phyloP scores from a whole-genome alignment of 352 stramenopile genomes.

The Phytophthora kernoviae region DNA sequence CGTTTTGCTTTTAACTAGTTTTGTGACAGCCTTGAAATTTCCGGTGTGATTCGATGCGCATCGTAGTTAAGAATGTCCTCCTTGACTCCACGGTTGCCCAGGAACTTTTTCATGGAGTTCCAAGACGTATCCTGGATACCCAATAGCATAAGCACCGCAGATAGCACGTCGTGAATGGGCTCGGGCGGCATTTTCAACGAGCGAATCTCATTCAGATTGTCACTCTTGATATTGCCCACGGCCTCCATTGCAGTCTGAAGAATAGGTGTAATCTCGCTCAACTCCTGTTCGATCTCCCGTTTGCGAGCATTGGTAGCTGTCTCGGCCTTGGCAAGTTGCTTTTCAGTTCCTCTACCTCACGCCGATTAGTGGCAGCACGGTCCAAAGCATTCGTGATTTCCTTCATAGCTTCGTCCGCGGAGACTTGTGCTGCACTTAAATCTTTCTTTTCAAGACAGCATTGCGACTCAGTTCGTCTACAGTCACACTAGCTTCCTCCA shows the following conservation, averaged over 20 bases:
- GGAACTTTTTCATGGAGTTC: conserved; percentile 97
- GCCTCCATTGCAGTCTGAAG: conserved; percentile 92
- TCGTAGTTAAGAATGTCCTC: conserved; percentile 98
- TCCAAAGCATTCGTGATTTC: conserved; percentile 95
- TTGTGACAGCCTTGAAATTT: conserved; percentile 92
- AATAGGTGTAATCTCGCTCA: conserved; percentile 91
- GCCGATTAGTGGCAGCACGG: conserved; percentile 84
- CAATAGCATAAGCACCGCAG: conserved; percentile 94
- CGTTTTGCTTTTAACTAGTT: conserved; percentile 93
- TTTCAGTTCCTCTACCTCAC: conserved; percentile 93
- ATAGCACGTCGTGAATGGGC: conserved; percentile 95
- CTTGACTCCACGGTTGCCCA: conserved; percentile 95
- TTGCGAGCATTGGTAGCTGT: conserved; percentile 91
- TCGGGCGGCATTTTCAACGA: conserved; percentile 95
- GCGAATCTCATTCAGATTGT: conserved; percentile 96
- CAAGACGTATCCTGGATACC: conserved; percentile 96
- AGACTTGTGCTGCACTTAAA: conserved; percentile 84
- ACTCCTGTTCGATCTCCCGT: conserved; percentile 92
- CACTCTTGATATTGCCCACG: conserved; percentile 94
- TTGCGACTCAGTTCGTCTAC: conserved; percentile 92
- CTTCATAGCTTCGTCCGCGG: conserved; percentile 94
- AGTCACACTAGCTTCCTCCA: conserved; percentile 89
- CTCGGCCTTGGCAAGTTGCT: conserved; percentile 89
- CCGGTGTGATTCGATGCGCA: conserved; percentile 88
- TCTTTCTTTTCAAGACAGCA: conserved; percentile 91